Base-by-base conservation (phyloP, 352 stramenopile species). In the Lagenidium giganteum region DNA sequence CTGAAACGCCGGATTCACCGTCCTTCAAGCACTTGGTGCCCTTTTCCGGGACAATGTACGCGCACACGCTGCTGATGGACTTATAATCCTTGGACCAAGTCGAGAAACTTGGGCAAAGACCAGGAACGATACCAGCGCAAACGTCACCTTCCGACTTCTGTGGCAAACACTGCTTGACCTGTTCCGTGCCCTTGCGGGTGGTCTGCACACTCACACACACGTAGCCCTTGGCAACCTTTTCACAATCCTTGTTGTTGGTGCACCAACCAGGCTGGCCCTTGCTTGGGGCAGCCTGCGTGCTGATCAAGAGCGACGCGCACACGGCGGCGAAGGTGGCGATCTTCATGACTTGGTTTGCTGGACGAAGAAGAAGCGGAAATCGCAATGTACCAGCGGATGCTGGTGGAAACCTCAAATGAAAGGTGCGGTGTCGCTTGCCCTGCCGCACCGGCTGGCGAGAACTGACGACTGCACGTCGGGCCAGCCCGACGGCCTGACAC, bases 101-200 rank as follows among this genome's bases (percentile, higher is more conserved):
- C 18, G 68, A 79, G 51, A 84, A 84, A 23, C 54, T 80, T n/a
- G 71, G 71, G 54, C 71, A 84, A 36, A 78, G 57, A 8, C 71
- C 71, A 4, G 69, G 56, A 22, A 41, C 62, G 16, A 51, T 52
- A 35, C 71, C 71, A 8, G 69, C 69, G 64, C 71, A 84, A 43
- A 82, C 63, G 31, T 81, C 69, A 26, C 63, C 66, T 45, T 69
- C 47, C 20, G 42, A 22, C 34, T 49, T 49, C 53, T 79, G 78
- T 0, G 74, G 68, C 37, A 87, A 47, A 35, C 75, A 84, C 51
- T 84, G 64, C 70, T 87, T 85, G 20, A 84, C 75, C 29, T 76
- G 57, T 23, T 72, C 63, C 18, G 67, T 77, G 32, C 61, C 61
- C 24, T 57, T 57, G 27, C 74, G 72, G 36, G 72, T 87, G n/a